Base-by-base conservation (phyloP, 192 early-diverging fungal species). In the Allomyces javanicus region DNA sequence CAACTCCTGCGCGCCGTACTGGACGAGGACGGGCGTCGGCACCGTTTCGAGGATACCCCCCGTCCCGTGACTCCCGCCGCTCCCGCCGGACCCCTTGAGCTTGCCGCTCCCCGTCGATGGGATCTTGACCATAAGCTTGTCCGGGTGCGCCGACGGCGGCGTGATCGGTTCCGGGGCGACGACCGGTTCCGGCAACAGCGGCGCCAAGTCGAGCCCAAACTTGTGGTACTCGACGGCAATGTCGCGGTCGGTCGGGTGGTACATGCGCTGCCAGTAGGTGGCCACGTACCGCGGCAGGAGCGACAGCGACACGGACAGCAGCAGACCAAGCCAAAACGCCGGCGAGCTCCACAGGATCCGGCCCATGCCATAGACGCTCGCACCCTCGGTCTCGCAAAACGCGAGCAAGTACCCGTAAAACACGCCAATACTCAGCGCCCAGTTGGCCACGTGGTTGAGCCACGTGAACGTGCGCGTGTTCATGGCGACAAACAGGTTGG, bases 381-480 rank as follows among this genome's bases (percentile, higher is more conserved):
- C 83, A 63, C 72, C 74, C 1, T 72, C 66, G 61, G 83, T 72
- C 0, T 76, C 70, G 7, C 86, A 79, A 74, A 90, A 91, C 2
- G 83, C 70, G 10, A 84, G 24, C 7, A 91, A 74, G 73, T 90
- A 92, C 5, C 69, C 65, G 21, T 88, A 72, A 72, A 87, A 81
- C 33, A 91, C 50, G 17, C 50, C 72, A 1, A 76, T 66, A 25
- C 94, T 80, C 45, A 88, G 87, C 7, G 83, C 65, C 63, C 71
- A 67, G 33, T 97, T 73, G 26, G 83, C 77, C 25, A 79, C 72
- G 21, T 80, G 78, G 64, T 83, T 88, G 58, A 89, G 69, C 78
- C 81, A 90, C 22, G 89, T 89, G 93, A 93, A 98, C 72, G 86
- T 83, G 67, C 84, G 88, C 0, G 88, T 83, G 69, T 87, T 88